Evolutionary conservation across 768 basidiomycete species (phyloP).

Genomic region (Pluteus cervinus): DNA sequence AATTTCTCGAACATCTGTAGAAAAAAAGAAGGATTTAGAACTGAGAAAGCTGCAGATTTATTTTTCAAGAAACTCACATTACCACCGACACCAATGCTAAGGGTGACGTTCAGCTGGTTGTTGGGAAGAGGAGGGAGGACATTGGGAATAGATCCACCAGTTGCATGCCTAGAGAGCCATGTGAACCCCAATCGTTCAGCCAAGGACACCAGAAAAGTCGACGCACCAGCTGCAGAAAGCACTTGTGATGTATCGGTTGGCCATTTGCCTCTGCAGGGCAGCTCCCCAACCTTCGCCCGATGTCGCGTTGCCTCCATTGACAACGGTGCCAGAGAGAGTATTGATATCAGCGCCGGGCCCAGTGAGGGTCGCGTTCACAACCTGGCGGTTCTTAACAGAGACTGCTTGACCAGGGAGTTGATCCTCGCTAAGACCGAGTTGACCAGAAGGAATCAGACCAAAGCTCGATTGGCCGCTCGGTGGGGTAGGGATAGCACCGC

Average conservation of each 20-base stretch:
- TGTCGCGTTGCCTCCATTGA: conserved; percentile 62
- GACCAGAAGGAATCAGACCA: conserved; percentile 68
- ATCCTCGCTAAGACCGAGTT: conserved; percentile 69
- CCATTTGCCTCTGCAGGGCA: conserved; percentile 62
- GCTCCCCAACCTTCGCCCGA: conserved; percentile 60
- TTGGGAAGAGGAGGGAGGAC: conserved; percentile 66
- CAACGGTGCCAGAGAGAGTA: conserved; percentile 42
- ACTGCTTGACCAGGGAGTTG: conserved; percentile 67
- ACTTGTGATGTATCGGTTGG: conserved; percentile 80
- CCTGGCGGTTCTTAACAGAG: conserved; percentile 14
- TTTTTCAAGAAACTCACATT: conserved; percentile 45
- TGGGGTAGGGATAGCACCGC: conserved; percentile 45
- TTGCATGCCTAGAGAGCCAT: conserved; percentile 58
- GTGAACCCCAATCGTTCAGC: neutral
- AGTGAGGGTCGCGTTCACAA: conserved; percentile 40
- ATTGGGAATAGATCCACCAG: conserved; percentile 77
- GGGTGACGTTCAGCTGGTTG: conserved; percentile 62
- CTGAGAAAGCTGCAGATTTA: neutral
- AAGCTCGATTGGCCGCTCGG: conserved; percentile 51
- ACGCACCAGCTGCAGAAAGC: conserved; percentile 85
- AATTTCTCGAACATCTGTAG: conserved; percentile 86
- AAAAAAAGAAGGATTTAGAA: conserved; percentile 3
- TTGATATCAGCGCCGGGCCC: conserved; percentile 61
- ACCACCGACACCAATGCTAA: conserved; percentile 61
- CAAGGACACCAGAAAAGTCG: neutral